phyloP scores from a whole-genome alignment of 129 eudicot genomes.

The Helianthus annuus region DNA sequence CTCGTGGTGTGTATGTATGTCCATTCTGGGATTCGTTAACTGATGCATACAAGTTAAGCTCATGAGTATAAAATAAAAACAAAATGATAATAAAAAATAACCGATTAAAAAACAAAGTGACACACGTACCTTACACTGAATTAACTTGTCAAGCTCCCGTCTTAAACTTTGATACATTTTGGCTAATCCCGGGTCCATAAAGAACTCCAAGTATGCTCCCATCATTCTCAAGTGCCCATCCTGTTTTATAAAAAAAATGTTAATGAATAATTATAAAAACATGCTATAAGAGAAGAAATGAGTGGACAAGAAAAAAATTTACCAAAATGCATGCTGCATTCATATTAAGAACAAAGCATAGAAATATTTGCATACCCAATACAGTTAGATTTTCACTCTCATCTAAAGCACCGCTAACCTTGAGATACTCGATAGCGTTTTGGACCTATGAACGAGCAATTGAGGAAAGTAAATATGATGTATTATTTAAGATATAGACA shows the following conservation, averaged over 20 bases:
- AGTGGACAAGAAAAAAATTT: constrained; percentile 11
- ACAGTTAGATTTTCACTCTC: constrained; percentile 80
- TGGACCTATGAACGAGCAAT: constrained; percentile 59
- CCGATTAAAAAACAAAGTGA: neutral
- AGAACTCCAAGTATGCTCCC: constrained; percentile 95
- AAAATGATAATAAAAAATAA: neutral
- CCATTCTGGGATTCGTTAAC: constrained; percentile 80
- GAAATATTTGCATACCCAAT: constrained; percentile 52
- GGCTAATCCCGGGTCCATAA: constrained; percentile 64
- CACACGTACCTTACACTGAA: constrained; percentile 64
- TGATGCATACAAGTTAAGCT: constrained; percentile 32
- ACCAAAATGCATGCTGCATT: constrained; percentile 5
- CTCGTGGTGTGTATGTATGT: constrained; percentile 57
- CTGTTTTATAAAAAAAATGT: constrained; percentile 35
- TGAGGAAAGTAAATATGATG: neutral
- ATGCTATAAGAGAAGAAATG: neutral
- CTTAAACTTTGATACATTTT: constrained; percentile 68
- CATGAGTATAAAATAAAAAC: neutral
- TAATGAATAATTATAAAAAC: neutral
- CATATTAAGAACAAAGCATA: constrained; percentile 4
- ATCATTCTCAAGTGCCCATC: constrained; percentile 88
- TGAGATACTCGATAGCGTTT: constrained; percentile 93
- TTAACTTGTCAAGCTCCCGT: constrained; percentile 76
- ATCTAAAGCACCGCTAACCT: constrained; percentile 86
- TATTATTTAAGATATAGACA: neutral